These are phyloP conservation scores for Boletus coccyginus DNA, from an alignment of 768 basidiomycete genomes.

Conservation along the genomic window DNA sequence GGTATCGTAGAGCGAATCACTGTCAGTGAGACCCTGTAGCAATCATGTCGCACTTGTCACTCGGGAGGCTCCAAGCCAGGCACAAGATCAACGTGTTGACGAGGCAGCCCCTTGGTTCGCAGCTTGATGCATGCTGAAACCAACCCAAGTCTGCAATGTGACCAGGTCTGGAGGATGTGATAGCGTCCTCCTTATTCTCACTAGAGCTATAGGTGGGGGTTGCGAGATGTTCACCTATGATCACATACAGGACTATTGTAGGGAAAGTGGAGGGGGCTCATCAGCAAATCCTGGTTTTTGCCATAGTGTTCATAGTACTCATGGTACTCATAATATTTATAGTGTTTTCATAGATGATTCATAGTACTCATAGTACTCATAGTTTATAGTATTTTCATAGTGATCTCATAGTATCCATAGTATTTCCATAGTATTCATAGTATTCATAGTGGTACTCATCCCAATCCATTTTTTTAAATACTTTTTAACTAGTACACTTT, in stretches of 20 bases:
- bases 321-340: too few species aligned
- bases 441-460: too few species aligned
- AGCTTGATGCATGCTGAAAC: conserved; percentile 8
- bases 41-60: not conserved
- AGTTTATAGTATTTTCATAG: too few species aligned
- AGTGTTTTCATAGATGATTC: too few species aligned
- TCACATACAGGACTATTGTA: conserved; percentile 17
- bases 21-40: not conserved
- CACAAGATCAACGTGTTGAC: not conserved
- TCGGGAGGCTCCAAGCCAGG: conserved; percentile 24
- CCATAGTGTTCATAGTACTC: too few species aligned
- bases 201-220: not conserved
- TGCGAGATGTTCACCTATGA: conserved; percentile 27
- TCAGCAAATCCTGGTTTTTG: too few species aligned
- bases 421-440: too few species aligned
- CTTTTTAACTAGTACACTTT: too few species aligned
- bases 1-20: conserved; percentile 50
- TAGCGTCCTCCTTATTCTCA: not conserved
- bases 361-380: too few species aligned
- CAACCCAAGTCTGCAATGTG: conserved; percentile 24
- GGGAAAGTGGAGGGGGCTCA: conserved; percentile 26
- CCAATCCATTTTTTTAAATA: too few species aligned
- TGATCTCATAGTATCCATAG: too few species aligned
- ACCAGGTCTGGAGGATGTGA: not conserved
- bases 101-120: not conserved